Base-by-base conservation (phyloP, 2,329 filamentous ascomycete genomes). In the Chaetomiaceae sp. region DNA sequence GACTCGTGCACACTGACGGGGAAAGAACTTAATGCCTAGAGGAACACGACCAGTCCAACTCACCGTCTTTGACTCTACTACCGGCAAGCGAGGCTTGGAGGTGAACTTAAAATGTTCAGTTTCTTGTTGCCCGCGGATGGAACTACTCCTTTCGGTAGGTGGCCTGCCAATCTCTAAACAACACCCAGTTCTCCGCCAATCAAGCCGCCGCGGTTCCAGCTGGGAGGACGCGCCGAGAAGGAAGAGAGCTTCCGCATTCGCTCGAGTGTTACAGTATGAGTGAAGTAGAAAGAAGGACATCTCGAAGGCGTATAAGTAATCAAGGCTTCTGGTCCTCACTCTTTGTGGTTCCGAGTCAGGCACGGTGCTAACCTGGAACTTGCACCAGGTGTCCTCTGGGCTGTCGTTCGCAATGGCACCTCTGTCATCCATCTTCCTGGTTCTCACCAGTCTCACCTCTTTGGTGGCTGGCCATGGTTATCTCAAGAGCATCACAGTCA, bases 401-500 rank as follows among this genome's bases (percentile, higher is more conserved):
- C 5, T 15, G 23, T 19, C n/a, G 17, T 17, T 27, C 23, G 29
- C 19, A n/a, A 56, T 56, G 50, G 44, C 50, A 1, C 50, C 54
- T 1, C 7, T 53, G 15, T 12, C 44, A 15, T 51, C 46, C 17
- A 15, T 33, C 1, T 34, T 37, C 44, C 14, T 56, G n/a, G 11
- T 54, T 15, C 40, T 59, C 6, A 42, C 38, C 22, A 45, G 43
- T 19, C 34, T 56, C 9, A 43, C 53, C 20, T 48, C 51, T 37
- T 51, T 59, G 5, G 62, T 59, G 29, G 55, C 59, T 6, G 63
- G 59, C 14, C 64, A 66, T 38, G 64, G 64, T 27, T 65, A 59
- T 47, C 62, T 66, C 36, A 61, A 66, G 44, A 62, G 55, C 53
- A 62, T 67, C 33, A 60, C 61, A 19, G 57, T 64, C 44, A 60